These are phyloP conservation scores for Eragrostis curvula DNA, from an alignment of 176 grass and related monocot species.

Conservation along the genomic window DNA sequence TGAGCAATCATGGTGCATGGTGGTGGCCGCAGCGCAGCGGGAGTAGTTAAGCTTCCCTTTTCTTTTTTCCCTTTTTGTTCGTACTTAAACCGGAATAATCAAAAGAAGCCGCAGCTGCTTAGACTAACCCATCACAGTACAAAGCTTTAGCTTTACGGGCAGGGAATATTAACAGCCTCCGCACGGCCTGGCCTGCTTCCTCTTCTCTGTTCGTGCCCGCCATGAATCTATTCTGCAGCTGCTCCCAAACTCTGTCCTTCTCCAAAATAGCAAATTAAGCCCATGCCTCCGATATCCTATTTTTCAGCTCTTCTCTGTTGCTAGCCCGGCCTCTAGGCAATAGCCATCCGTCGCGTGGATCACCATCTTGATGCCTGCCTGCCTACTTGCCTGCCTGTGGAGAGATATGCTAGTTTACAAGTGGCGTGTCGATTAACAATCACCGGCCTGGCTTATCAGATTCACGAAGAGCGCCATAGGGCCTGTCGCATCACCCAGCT, in stretches of 20 bases:
- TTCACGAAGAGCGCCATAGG: not conserved
- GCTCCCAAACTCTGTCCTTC: not conserved
- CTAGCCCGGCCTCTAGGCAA: not conserved
- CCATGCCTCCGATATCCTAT: not conserved
- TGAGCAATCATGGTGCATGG: slow-evolving; percentile 41
- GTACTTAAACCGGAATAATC: slow-evolving; percentile 38
- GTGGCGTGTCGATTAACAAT: slow-evolving; percentile 20
- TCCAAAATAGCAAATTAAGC: too few species aligned
- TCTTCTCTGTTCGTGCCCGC: not conserved
- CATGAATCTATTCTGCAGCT: slow-evolving; percentile 1
- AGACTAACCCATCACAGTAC: slow-evolving; percentile 29
- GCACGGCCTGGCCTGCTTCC: not conserved
- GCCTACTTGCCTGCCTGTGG: too few species aligned
- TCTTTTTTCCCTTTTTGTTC: slow-evolving; percentile 38
- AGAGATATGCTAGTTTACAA: slow-evolving; percentile 45
- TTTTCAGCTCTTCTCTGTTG: not conserved
- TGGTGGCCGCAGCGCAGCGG: not conserved
- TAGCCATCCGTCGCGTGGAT: not conserved
- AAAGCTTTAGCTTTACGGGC: slow-evolving; percentile 15
- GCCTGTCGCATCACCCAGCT: slow-evolving; percentile 1
- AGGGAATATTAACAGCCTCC: not conserved
- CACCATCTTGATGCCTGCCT: slow-evolving; percentile 24
- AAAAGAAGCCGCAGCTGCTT: slow-evolving; percentile 29
- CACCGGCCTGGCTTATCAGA: slow-evolving; percentile 27
- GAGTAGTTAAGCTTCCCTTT: slow-evolving; percentile 3